These are phyloP conservation scores for Globisporangium radiosum DNA, from an alignment of 352 stramenopile species.

Conservation along the genomic window DNA sequence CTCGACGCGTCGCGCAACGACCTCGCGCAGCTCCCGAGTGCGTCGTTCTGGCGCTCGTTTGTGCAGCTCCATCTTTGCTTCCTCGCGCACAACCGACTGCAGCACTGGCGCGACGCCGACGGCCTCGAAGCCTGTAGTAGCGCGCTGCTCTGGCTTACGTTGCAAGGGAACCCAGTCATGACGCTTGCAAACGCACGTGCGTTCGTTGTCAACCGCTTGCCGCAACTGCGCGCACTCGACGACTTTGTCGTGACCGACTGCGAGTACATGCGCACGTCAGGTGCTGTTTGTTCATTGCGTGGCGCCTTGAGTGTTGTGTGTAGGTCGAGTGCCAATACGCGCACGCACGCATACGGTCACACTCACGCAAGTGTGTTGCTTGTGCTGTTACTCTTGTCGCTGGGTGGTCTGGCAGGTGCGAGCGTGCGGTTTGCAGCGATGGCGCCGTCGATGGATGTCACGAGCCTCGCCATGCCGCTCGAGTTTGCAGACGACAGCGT, in stretches of 20 bases:
- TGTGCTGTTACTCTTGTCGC: not conserved
- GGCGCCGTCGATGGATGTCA: constrained; percentile 13
- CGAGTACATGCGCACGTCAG: constrained; percentile 47
- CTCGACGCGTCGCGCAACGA: constrained; percentile 60
- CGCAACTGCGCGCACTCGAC: constrained; percentile 51
- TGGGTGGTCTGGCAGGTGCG: not conserved
- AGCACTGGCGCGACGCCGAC: constrained; percentile 41
- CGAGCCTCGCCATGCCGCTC: constrained; percentile 27
- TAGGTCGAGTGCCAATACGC: not conserved
- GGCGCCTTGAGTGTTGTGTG: too few species aligned
- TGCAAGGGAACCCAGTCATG: constrained; percentile 64
- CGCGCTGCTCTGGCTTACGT: constrained; percentile 46
- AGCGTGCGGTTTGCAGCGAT: constrained; percentile 7
- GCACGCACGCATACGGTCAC: not conserved
- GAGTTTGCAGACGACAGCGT: constrained; percentile 41
- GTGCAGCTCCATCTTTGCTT: constrained; percentile 43
- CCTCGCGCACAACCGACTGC: constrained; percentile 46
- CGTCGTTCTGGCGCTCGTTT: constrained; percentile 51
- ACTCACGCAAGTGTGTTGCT: not conserved
- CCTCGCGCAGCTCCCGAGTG: constrained; percentile 33
- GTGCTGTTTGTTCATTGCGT: constrained; percentile 1
- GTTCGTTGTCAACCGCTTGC: constrained; percentile 69
- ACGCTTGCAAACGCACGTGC: constrained; percentile 34
- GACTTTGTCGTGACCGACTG: constrained; percentile 55
- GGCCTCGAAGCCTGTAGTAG: constrained; percentile 32